Conservation (phyloP, 169 alveolate species). For the Eimeria tenella region DNA sequence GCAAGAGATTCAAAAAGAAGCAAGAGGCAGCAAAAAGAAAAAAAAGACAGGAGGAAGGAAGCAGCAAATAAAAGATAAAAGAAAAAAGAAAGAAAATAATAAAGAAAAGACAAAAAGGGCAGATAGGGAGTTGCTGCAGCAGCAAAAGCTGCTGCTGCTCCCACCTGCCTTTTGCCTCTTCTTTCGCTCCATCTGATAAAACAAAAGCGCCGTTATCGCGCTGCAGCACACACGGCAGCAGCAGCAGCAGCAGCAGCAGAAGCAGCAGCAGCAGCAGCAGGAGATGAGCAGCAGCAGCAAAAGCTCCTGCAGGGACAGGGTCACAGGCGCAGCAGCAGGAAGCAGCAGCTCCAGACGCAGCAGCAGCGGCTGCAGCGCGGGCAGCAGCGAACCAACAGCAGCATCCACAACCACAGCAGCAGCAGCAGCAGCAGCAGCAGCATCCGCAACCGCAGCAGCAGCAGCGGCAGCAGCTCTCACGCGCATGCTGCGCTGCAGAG, state of each 20-base stretch:
- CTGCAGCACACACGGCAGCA: not conserved
- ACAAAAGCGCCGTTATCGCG: not conserved
- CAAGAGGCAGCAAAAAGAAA: not conserved
- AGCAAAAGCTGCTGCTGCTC: not conserved
- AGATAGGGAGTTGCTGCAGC: not conserved
- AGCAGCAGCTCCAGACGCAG: too few relatives aligned
- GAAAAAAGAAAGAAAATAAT: too few relatives aligned
- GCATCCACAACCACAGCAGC: not conserved
- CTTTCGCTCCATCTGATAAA: constrained; percentile 12
- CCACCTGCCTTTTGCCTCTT: not conserved
- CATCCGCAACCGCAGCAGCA: not conserved
- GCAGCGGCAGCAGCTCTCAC: not conserved
- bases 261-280: too few relatives aligned
- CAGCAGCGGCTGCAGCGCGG: too few relatives aligned
- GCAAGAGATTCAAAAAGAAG: not conserved
- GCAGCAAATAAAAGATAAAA: not conserved
- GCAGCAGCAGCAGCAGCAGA: too few relatives aligned
- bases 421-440: constrained; percentile 31
- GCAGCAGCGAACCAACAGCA: too few relatives aligned
- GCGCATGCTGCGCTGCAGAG: constrained; percentile 9
- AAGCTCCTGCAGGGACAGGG: too few relatives aligned
- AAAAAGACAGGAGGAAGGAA: not conserved
- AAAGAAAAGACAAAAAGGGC: not conserved
- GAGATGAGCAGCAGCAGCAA: too few relatives aligned
- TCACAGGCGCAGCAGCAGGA: too few relatives aligned